phyloP scores from a whole-genome alignment of 768 basidiomycete genomes.

The Leccinum ochraceum region DNA sequence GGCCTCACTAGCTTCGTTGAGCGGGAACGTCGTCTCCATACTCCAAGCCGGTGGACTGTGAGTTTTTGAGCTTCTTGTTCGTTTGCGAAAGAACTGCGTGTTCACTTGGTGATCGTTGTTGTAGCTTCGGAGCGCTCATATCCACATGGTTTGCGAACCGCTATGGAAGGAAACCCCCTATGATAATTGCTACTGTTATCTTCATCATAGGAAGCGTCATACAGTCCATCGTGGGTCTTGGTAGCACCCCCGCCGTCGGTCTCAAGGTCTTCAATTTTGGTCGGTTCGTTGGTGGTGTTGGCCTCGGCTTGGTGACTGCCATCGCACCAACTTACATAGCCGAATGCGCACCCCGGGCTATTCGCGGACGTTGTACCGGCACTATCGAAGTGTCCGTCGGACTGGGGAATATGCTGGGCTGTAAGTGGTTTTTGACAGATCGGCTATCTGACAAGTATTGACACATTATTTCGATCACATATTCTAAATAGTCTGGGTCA shows the following conservation, averaged over 20 bases:
- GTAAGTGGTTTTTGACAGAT: conserved; percentile 21
- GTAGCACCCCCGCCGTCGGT: conserved; percentile 26
- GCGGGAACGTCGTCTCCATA: conserved; percentile 40
- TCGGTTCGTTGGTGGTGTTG: conserved; percentile 51
- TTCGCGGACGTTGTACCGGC: conserved; percentile 41
- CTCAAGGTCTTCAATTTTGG: conserved; percentile 34
- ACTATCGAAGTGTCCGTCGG: conserved; percentile 35
- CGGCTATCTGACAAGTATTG: conserved; percentile 1
- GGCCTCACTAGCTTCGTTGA: conserved; percentile 29
- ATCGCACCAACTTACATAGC: conserved; percentile 40
- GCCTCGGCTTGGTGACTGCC: conserved; percentile 41
- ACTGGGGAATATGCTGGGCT: conserved; percentile 37
- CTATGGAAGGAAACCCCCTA: conserved; percentile 38
- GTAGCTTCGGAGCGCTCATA: conserved; percentile 27
- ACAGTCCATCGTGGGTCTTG: conserved; percentile 37
- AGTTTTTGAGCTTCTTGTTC: conserved; percentile 6
- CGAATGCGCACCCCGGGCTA: conserved; percentile 38
- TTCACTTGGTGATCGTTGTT: neutral
- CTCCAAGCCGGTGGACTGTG: conserved; percentile 39
- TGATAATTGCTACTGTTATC: conserved; percentile 33
- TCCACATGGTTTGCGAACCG: conserved; percentile 31
- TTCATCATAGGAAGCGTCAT: conserved; percentile 37
- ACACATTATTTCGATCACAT: neutral
- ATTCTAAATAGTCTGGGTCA: conserved; percentile 35
- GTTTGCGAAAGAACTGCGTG: neutral